Percentiles rank a stretch among this genome's conserved stretches.
Evolutionary conservation across 768 basidiomycete genomes (phyloP).

Genomic region (Termitomyces sp.): DNA sequence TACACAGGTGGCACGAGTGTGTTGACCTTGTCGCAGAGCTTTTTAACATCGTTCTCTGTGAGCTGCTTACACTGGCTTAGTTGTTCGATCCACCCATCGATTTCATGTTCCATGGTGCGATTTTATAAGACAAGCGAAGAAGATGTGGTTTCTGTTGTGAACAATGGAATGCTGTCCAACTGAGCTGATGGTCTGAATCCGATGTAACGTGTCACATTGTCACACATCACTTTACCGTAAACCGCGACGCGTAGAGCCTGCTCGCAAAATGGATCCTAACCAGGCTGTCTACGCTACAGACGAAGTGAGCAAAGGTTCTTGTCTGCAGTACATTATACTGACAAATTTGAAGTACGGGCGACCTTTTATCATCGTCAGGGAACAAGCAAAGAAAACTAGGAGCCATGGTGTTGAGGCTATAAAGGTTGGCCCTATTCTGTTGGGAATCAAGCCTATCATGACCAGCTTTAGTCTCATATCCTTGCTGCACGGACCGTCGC

Average conservation of each 20-base stretch:
- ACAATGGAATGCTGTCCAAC: conserved; percentile 31
- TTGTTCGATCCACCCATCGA: conserved; percentile 96
- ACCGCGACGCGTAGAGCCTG: conserved; percentile 29
- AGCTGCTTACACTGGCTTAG: conserved; percentile 97
- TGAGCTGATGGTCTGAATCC: conserved; percentile 24
- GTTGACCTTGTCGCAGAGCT: conserved; percentile 94
- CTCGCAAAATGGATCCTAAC: conserved; percentile 33
- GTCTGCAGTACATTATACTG: conserved; percentile 5
- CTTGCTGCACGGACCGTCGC: conserved; percentile 92
- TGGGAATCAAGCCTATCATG: conserved; percentile 10
- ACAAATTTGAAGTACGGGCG: conserved; percentile 68
- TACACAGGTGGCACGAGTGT: conserved; percentile 9
- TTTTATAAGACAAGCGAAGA: conserved; percentile 25
- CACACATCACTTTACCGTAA: conserved; percentile 25
- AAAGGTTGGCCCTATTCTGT: conserved; percentile 51
- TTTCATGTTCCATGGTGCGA: conserved; percentile 63
- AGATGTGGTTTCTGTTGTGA: conserved; percentile 25
- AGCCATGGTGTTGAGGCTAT: conserved; percentile 93
- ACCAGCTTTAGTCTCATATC: conserved; percentile 72
- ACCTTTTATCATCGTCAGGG: conserved; percentile 96
- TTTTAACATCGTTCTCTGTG: conserved; percentile 92
- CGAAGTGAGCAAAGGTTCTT: conserved; percentile 46
- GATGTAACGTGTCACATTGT: conserved; percentile 27
- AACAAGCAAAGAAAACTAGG: conserved; percentile 90
- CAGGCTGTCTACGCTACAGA: conserved; percentile 84